These are phyloP conservation scores for Galeopsis tetrahit DNA, from an alignment of 257 asterid species.

Conservation along the genomic window DNA sequence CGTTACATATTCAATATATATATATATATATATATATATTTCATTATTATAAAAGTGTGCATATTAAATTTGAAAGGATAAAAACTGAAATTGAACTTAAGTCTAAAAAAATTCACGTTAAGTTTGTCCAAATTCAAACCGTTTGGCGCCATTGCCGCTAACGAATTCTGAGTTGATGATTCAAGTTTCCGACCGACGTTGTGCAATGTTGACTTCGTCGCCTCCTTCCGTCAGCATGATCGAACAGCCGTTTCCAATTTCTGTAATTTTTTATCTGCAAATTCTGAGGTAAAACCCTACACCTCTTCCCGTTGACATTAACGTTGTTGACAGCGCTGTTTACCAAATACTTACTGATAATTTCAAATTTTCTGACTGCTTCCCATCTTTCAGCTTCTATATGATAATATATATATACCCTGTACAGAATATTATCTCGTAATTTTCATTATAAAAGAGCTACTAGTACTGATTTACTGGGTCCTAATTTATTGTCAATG, in stretches of 20 bases:
- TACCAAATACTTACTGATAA: slow-evolving; percentile 37
- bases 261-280: slow-evolving; percentile 23
- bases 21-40: too few relatives aligned
- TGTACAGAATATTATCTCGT: neutral
- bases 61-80: too few relatives aligned
- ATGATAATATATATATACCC: neutral
- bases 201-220: neutral
- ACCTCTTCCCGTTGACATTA: slow-evolving; percentile 8
- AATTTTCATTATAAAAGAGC: slow-evolving; percentile 1
- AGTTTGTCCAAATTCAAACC: neutral
- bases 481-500: slow-evolving; percentile 8
- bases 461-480: neutral
- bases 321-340: slow-evolving; percentile 25
- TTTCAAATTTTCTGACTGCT: slow-evolving; percentile 32
- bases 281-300: neutral
- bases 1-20: too few relatives aligned
- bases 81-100: too few relatives aligned
- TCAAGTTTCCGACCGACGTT: neutral
- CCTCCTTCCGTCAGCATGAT: slow-evolving; percentile 12
- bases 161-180: neutral
- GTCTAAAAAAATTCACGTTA: too few relatives aligned
- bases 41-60: too few relatives aligned
- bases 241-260: neutral
- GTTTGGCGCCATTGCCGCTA: slow-evolving; percentile 4
- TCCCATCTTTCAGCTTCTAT: slow-evolving; percentile 25